Evolutionary conservation across 202 grass and related monocot species (phyloP).

Genomic region (Carex sylvatica): DNA sequence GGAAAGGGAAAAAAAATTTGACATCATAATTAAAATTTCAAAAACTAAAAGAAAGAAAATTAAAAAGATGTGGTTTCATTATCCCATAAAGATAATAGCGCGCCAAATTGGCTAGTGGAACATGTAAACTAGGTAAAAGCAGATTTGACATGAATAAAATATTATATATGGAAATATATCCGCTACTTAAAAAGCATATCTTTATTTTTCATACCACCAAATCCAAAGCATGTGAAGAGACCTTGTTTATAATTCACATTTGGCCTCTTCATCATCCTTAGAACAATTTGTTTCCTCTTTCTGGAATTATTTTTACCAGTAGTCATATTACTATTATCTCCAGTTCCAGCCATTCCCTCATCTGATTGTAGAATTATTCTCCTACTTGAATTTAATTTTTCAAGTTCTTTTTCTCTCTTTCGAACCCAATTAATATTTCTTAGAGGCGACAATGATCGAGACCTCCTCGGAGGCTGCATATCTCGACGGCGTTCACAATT

Average conservation of each 20-base stretch:
- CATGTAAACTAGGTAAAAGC: no score
- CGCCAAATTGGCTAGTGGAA: no score
- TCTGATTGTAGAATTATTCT: neutral
- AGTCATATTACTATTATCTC: neutral
- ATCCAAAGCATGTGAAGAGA: conserved; percentile 7
- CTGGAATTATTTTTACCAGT: neutral
- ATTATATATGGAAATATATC: neutral
- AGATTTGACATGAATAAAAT: no score
- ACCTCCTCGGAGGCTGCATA: conserved; percentile 25
- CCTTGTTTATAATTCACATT: conserved; percentile 26
- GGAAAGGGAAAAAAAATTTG: no score
- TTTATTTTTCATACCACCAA: neutral
- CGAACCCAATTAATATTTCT: conserved; percentile 20
- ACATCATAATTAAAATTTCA: no score
- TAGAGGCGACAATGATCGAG: conserved; percentile 58
- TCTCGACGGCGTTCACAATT: neutral
- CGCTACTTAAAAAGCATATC: neutral
- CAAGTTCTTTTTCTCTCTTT: neutral
- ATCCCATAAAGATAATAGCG: no score
- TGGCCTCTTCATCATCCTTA: conserved; percentile 2
- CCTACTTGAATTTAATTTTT: neutral
- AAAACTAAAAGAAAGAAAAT: no score
- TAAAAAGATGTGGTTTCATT: no score
- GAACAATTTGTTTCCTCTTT: conserved; percentile 20
- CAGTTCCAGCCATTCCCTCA: neutral